Evolutionary conservation across 106 monocot species (phyloP), one percentile per base, ranked within the genome.

Genomic region (Dioscorea zingiberensis): DNA sequence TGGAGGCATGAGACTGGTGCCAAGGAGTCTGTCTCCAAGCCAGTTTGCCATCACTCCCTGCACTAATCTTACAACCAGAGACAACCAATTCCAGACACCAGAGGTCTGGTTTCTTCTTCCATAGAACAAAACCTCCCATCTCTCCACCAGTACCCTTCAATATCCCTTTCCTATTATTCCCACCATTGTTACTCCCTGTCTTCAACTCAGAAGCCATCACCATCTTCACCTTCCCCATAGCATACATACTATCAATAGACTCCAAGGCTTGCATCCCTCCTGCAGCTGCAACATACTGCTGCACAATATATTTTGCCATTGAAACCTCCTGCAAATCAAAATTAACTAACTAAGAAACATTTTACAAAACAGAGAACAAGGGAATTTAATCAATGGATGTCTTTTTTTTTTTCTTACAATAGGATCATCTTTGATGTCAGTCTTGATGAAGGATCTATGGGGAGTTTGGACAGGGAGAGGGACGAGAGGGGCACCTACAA

Each of bases 161-260:
- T n/a, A 47, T 67, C 19, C 23, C 13, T 49, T 70, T 78, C 28
- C 64, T 73, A 13, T 46, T 44, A 24, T 47, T 69, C 19, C 47
- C 44, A 53, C 18, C 69, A 13, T 15, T 47, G 21, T 30, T 44
- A 23, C 28, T 47, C 0, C 57, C 58, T 5, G 21, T 55, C 5
- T 45, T 49, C 2, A 78, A 49, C 44, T 78, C 84, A 3, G 74
- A 69, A 6, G 84, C 38, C 38, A 38, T 63, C 57, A 60, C 47
- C 87, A 91, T 90, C 63, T 66, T 38, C 19, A 94, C 90, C 76
- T 91, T 91, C n/a, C 94, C 94, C 69, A 91, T 79, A 0, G 90
- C 94, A 64, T 83, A 94, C 94, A 90, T 87, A 74, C 85, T 94
- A 21, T 13, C 57, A 30, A 85, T 71, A 15, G 74, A 56, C 19